These are phyloP conservation scores for Phytopythium sindhum DNA, from an alignment of 352 stramenopile species.

Conservation along the genomic window DNA sequence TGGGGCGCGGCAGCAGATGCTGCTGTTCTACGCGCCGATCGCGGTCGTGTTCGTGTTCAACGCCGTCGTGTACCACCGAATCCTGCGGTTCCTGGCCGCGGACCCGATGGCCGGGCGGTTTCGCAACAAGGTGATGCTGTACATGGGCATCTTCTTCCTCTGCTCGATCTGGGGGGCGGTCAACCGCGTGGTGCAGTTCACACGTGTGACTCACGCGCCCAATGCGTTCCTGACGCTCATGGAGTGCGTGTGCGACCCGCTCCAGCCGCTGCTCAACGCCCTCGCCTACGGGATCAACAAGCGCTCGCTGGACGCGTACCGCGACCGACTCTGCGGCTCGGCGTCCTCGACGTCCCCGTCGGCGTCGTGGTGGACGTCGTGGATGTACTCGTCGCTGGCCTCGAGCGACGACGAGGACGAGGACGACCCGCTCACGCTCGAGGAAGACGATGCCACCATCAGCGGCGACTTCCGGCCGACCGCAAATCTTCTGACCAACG, in stretches of 20 bases:
- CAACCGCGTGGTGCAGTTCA: constrained; percentile 66
- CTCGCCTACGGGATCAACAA: constrained; percentile 73
- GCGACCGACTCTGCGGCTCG: constrained; percentile 50
- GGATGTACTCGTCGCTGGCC: constrained; percentile 57
- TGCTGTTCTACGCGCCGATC: constrained; percentile 70
- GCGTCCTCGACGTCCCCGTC: neutral
- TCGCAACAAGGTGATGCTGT: constrained; percentile 54
- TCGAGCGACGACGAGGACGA: constrained; percentile 56
- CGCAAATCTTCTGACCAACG: constrained; percentile 8
- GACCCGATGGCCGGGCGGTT: constrained; percentile 67
- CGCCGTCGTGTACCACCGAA: constrained; percentile 46
- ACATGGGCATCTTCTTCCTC: constrained; percentile 66
- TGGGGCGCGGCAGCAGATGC: constrained; percentile 54
- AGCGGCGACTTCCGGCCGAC: constrained; percentile 45
- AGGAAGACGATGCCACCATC: constrained; percentile 18
- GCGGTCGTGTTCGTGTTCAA: constrained; percentile 70
- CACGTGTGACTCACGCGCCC: constrained; percentile 36
- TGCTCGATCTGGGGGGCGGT: constrained; percentile 72
- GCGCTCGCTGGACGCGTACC: constrained; percentile 66
- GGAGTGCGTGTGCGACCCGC: constrained; percentile 68
- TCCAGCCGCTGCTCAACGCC: constrained; percentile 68
- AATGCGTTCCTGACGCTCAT: constrained; percentile 56
- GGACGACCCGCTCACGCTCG: neutral
- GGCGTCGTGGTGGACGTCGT: constrained; percentile 10
- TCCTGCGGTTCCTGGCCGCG: constrained; percentile 54